A percentile compares a stretch with the other conserved stretches of the same genome.
Evolutionary conservation across 164 flowering plant genomes (phyloP).

Genomic region (Magnolia changhungtana): DNA sequence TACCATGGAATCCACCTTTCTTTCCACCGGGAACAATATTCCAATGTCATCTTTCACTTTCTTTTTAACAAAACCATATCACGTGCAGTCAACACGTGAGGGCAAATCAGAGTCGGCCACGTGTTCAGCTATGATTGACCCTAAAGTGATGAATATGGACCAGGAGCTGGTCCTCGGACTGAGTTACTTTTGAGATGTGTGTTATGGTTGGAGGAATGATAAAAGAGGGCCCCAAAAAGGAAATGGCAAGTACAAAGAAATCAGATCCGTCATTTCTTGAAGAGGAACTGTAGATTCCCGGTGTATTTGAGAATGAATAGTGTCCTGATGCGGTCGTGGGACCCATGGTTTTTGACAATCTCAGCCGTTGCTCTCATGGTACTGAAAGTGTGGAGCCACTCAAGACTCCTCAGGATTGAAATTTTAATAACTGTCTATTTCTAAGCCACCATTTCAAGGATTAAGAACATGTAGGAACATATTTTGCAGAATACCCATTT

Average conservation of each 20-base stretch:
- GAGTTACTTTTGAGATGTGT: neutral
- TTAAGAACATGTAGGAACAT: too few relatives aligned
- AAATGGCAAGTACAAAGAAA: neutral
- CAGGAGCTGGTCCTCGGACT: neutral
- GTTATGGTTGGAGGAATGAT: too few relatives aligned
- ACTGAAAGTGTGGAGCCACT: too few relatives aligned
- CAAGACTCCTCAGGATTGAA: too few relatives aligned
- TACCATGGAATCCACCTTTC: neutral
- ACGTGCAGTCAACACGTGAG: constrained; percentile 8
- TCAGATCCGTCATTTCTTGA: neutral
- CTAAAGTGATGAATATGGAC: neutral
- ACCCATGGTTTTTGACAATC: neutral
- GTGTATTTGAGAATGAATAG: neutral
- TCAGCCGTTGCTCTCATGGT: neutral
- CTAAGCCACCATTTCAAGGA: too few relatives aligned
- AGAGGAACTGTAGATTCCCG: neutral
- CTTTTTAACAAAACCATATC: neutral
- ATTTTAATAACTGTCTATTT: too few relatives aligned
- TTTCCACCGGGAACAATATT: neutral
- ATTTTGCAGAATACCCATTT: too few relatives aligned
- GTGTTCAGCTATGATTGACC: neutral
- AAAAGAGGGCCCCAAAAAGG: too few relatives aligned
- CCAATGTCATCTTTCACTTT: constrained; percentile 1
- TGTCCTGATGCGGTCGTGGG: neutral
- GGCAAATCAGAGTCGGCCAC: constrained; percentile 2